Evolutionary conservation across 169 alveolate genomes (phyloP).

Genomic region (Nephromyces sp.): DNA sequence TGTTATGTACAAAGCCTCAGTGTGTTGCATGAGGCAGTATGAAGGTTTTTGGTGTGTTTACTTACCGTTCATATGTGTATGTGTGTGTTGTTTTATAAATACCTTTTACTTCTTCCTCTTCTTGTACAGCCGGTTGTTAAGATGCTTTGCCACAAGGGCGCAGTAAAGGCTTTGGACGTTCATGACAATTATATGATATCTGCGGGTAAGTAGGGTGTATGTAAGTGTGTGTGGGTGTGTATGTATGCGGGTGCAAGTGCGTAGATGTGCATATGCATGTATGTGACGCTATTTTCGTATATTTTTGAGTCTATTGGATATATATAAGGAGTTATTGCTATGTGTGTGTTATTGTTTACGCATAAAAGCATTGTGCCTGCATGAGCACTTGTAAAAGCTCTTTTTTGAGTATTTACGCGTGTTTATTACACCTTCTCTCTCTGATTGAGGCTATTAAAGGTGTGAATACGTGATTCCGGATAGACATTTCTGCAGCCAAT

Average conservation of each 20-base stretch:
- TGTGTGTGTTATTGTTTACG: background rate
- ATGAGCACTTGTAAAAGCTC: background rate
- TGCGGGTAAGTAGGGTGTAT: conserved; percentile 4
- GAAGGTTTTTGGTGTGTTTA: too few species aligned
- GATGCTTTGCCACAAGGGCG: conserved; percentile 27
- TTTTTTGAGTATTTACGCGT: background rate
- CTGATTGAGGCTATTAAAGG: too few species aligned
- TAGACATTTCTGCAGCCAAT: too few species aligned
- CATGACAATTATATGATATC: conserved; percentile 15
- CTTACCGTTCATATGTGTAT: background rate
- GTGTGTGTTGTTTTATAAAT: conserved; percentile 30
- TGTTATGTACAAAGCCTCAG: too few species aligned
- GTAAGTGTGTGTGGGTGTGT: background rate
- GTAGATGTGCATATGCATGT: background rate
- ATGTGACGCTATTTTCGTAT: background rate
- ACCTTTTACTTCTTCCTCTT: background rate
- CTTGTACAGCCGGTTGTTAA: conserved; percentile 31
- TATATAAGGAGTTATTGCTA: background rate
- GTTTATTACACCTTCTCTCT: too few species aligned
- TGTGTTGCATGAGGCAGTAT: too few species aligned
- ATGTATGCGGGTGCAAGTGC: background rate
- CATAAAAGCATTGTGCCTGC: background rate
- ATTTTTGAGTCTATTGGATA: background rate
- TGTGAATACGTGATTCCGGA: too few species aligned
- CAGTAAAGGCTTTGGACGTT: conserved; percentile 18